Evolutionary conservation across 345 rosid species (phyloP).

Genomic region (Salix purpurea): DNA sequence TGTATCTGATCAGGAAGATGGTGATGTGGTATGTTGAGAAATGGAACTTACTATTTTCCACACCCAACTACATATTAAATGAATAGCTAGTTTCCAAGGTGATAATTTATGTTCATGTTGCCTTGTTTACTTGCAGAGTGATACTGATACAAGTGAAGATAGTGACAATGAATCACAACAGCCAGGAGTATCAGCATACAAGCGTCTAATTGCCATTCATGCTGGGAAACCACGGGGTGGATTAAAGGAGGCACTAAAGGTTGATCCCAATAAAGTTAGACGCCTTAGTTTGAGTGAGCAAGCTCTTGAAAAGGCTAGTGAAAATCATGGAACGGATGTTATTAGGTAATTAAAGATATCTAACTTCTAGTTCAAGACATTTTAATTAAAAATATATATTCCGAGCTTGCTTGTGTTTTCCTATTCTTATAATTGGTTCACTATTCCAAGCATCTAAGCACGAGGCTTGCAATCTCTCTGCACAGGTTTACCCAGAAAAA

Average conservation of each 20-base stretch:
- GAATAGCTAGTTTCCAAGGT: neutral
- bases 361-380: neutral
- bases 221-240: conserved; percentile 36
- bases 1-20: conserved; percentile 31
- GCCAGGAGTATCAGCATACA: conserved; percentile 17
- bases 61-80: neutral
- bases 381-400: neutral
- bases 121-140: conserved; percentile 19
- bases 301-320: conserved; percentile 25
- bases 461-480: conserved; percentile 5
- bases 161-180: conserved; percentile 13
- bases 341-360: conserved; percentile 11
- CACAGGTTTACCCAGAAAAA: conserved; percentile 45
- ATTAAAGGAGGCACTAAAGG: conserved; percentile 24
- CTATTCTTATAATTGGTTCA: neutral
- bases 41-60: neutral
- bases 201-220: conserved; percentile 33
- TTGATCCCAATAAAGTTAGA: conserved; percentile 26
- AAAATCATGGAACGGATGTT: conserved; percentile 21
- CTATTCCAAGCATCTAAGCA: neutral
- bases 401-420: neutral
- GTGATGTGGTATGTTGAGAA: conserved; percentile 8
- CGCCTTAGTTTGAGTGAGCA: conserved; percentile 37
- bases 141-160: conserved; percentile 21
- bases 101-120: neutral